Conservation (phyloP, 805 yeast genomes). For the Gaillardinia entomophila region DNA sequence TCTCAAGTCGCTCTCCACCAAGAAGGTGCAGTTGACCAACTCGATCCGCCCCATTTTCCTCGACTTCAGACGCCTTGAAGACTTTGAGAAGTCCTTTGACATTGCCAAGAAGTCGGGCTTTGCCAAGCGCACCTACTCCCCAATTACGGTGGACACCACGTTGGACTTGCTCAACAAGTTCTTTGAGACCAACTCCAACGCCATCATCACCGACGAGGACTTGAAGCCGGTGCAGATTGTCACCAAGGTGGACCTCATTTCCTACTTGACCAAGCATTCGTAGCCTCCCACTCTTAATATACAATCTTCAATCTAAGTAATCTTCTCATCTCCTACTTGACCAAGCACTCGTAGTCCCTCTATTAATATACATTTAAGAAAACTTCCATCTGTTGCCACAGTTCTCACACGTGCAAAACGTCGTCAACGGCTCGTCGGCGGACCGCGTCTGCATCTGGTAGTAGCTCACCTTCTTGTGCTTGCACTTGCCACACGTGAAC, state of each 20-base stretch:
- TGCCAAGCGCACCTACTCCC: slow-evolving; percentile 61
- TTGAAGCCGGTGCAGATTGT: slow-evolving; percentile 76
- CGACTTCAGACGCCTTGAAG: slow-evolving; percentile 69
- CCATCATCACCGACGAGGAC: slow-evolving; percentile 69
- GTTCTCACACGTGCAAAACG: slow-evolving; percentile 95
- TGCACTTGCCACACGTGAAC: slow-evolving; percentile 96
- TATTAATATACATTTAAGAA: slow-evolving; percentile 40
- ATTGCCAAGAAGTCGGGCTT: slow-evolving; percentile 51
- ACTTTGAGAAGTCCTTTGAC: slow-evolving; percentile 58
- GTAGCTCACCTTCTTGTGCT: slow-evolving; percentile 92
- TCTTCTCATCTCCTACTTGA: not conserved
- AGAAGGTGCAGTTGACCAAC: slow-evolving; percentile 49
- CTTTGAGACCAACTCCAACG: slow-evolving; percentile 81
- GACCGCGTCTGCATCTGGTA: slow-evolving; percentile 97
- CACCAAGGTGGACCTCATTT: slow-evolving; percentile 78
- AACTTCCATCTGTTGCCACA: slow-evolving; percentile 99
- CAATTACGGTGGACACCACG: slow-evolving; percentile 60
- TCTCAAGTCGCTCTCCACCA: slow-evolving; percentile 60
- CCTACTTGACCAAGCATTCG: slow-evolving; percentile 39
- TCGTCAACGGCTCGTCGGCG: slow-evolving; percentile 98
- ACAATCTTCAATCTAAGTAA: no score
- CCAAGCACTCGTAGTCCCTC: not conserved
- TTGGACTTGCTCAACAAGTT: slow-evolving; percentile 66
- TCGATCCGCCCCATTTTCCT: slow-evolving; percentile 56
- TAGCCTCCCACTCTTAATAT: no score